Conservation (phyloP, 345 rosid species). For the Sisymbrium irio region DNA sequence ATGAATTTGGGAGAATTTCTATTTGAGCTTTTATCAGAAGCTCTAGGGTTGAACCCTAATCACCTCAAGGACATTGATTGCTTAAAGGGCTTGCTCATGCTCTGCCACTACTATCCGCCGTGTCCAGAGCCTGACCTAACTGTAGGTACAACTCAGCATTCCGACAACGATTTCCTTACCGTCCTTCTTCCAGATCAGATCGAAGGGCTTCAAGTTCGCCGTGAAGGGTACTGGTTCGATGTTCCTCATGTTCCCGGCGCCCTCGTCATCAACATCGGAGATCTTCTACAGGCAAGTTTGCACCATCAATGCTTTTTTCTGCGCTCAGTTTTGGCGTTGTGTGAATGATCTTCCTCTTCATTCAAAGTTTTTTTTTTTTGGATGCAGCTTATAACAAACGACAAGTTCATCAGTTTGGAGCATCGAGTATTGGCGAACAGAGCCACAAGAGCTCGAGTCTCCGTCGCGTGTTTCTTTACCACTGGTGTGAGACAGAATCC, state of each 20-base stretch:
- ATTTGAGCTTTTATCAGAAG: constrained; percentile 52
- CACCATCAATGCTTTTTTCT: background rate
- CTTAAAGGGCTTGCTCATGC: constrained; percentile 31
- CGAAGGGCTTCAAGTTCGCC: constrained; percentile 53
- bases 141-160: constrained; percentile 44
- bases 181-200: constrained; percentile 58
- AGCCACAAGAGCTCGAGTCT: constrained; percentile 36
- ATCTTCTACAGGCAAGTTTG: constrained; percentile 51
- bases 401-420: constrained; percentile 40
- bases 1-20: constrained; percentile 38
- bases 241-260: constrained; percentile 48
- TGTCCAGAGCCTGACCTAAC: constrained; percentile 59
- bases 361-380: background rate
- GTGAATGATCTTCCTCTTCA: background rate
- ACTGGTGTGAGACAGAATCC: constrained; percentile 10
- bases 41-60: constrained; percentile 43
- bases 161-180: constrained; percentile 47
- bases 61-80: constrained; percentile 44
- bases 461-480: constrained; percentile 42
- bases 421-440: constrained; percentile 46
- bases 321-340: background rate
- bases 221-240: constrained; percentile 43
- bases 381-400: constrained; percentile 44
- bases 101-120: constrained; percentile 52
- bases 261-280: constrained; percentile 51